A percentile compares a stretch with the other conserved stretches of the same genome.
These are phyloP conservation scores for Cercospora berteroae DNA, from an alignment of 2,329 filamentous ascomycete genomes.

Conservation along the genomic window DNA sequence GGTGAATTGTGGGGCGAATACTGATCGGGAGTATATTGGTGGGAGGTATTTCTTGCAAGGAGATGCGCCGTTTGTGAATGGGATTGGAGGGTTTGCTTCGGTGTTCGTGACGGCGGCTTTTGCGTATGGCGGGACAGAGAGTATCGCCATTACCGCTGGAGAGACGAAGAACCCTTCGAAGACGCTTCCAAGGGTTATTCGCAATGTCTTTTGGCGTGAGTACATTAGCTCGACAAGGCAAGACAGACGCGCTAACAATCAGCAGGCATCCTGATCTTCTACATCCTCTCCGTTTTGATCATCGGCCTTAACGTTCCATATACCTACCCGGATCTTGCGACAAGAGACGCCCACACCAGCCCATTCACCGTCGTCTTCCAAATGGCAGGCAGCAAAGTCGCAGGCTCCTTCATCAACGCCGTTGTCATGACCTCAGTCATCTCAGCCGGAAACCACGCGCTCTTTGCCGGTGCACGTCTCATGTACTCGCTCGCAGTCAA, in stretches of 20 bases:
- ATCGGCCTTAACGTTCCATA: constrained; percentile 75
- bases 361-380: constrained; percentile 63
- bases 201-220: constrained; percentile 69
- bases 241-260: neutral
- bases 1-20: constrained; percentile 61
- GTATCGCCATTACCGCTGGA: constrained; percentile 64
- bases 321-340: constrained; percentile 52
- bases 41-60: constrained; percentile 58
- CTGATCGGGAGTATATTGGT: constrained; percentile 72
- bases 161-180: constrained; percentile 61
- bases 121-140: constrained; percentile 53
- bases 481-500: constrained; percentile 58
- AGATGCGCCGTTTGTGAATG: constrained; percentile 63
- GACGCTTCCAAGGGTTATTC: constrained; percentile 61
- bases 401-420: constrained; percentile 60
- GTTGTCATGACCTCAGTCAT: constrained; percentile 60
- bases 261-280: constrained; percentile 68
- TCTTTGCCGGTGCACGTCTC: constrained; percentile 57
- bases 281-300: constrained; percentile 69
- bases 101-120: constrained; percentile 64
- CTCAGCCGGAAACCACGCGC: constrained; percentile 58
- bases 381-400: constrained; percentile 54
- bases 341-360: constrained; percentile 42
- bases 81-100: constrained; percentile 64
- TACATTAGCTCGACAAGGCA: neutral